Base-by-base conservation (phyloP, 768 basidiomycete species). In the Lentinula guzmanii region DNA sequence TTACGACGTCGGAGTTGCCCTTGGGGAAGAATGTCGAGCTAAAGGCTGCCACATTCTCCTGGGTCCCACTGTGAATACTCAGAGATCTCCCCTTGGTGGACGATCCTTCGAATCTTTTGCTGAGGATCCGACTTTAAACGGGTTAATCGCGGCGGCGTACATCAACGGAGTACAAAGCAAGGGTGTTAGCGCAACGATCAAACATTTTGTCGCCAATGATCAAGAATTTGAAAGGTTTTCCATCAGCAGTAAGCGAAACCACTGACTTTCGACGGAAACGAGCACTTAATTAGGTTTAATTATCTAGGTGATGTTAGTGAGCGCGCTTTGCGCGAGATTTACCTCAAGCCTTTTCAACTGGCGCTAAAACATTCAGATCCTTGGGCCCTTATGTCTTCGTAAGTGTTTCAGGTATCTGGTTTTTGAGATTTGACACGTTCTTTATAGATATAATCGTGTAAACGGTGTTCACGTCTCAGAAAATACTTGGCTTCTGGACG, bases 171-270 rank as follows among this genome's bases (percentile, higher is more conserved):
- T 91, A 2, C 92, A 94, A 71, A 82, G 71, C 18, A 82, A 83
- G n/a, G 90, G 91, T 1, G 84, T 94, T 50, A 89, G 86, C 18
- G 80, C 84, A 5, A 80, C 87, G 3, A 87, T 93, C 67, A 87
- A 89, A 72, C 86, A 87, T 64, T 87, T 77, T 57, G 81, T 80
- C 57, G 80, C 78, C 1, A 86, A 87, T 67, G 86, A 87, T 60
- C 84, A 86, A 66, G 86, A 87, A 63, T 80, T 78, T 65, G 76
- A 86, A 65, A 76, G 79, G 57, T 79, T 80, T 62, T 79, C 78
- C 2, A 77, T 79, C 56, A 78, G 76, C 70, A 82, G 79, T 80
- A 62, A 62, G 76, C 24, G 24, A 24, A 24, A 24, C 2, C 24
- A 24, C 24, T 24, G 3, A 24, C 24, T 24, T 24, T 24, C 24